Conservation (phyloP, 75 land plant species). For the Pinus albicaulis region DNA sequence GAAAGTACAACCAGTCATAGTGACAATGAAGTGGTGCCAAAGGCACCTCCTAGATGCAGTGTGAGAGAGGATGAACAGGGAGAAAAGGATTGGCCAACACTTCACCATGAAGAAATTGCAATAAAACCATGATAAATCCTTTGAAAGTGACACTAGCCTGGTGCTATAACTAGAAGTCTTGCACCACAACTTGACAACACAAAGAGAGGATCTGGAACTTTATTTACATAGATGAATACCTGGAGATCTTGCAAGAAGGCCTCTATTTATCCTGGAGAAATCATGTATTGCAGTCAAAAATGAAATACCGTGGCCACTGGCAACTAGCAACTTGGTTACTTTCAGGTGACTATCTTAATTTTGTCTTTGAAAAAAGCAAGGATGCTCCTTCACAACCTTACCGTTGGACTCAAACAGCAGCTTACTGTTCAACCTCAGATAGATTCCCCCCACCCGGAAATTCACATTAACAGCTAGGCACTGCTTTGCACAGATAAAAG, state of each 20-base stretch:
- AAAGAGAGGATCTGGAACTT: neutral
- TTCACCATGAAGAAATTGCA: neutral
- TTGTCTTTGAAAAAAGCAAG: no score
- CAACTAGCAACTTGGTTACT: neutral
- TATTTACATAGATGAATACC: neutral
- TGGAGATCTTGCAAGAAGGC: neutral
- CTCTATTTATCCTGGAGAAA: neutral
- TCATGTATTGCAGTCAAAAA: neutral
- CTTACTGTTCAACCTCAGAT: neutral
- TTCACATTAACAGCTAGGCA: neutral
- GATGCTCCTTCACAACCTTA: no score
- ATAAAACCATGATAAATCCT: neutral
- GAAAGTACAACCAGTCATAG: neutral
- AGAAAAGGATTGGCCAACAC: neutral
- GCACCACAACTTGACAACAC: neutral
- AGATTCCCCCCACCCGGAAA: neutral
- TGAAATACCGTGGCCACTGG: neutral
- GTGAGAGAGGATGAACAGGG: neutral
- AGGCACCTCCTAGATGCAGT: neutral
- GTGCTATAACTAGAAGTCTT: neutral
- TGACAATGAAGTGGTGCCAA: neutral
- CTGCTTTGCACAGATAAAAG: neutral
- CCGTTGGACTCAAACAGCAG: neutral
- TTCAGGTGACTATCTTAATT: no score
- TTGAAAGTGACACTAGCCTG: neutral